phyloP scores from a whole-genome alignment of 2,329 filamentous ascomycete species.

The Tolypocladium capitatum region DNA sequence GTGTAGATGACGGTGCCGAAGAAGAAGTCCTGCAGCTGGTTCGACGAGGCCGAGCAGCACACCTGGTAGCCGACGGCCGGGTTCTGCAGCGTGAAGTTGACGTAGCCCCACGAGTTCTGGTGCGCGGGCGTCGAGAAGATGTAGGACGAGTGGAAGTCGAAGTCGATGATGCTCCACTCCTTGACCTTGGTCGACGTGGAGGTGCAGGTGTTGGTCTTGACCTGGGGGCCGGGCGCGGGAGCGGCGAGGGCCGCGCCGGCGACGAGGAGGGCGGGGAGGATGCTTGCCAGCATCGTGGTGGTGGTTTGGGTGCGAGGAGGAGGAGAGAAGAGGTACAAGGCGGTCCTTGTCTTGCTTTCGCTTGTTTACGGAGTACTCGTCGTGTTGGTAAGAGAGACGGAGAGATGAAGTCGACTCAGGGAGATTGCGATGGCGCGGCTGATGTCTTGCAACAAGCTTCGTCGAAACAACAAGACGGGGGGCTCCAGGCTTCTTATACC shows the following conservation, averaged over 20 bases:
- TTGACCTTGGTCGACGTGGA: conserved; percentile 7
- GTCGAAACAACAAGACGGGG: neutral
- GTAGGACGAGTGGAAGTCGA: conserved; percentile 36
- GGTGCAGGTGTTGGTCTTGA: conserved; percentile 8
- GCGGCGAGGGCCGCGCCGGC: conserved; percentile 11
- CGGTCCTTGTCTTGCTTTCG: no score
- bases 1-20: conserved; percentile 31
- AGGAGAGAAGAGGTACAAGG: no score
- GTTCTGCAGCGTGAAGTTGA: conserved; percentile 37
- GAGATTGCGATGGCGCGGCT: neutral
- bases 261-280: conserved; percentile 11
- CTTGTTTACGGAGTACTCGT: no score
- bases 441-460: neutral
- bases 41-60: conserved; percentile 27
- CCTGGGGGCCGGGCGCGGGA: neutral
- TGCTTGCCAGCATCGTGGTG: conserved; percentile 8
- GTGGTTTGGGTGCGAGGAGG: neutral
- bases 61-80: conserved; percentile 23
- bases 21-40: conserved; percentile 34
- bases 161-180: conserved; percentile 27
- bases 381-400: no score
- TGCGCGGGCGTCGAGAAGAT: conserved; percentile 37
- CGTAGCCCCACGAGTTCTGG: conserved; percentile 33
- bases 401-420: neutral
- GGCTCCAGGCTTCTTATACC: neutral